These are phyloP conservation scores for Thalassia testudinum DNA, from an alignment of 116 monocot genomes.

Conservation along the genomic window DNA sequence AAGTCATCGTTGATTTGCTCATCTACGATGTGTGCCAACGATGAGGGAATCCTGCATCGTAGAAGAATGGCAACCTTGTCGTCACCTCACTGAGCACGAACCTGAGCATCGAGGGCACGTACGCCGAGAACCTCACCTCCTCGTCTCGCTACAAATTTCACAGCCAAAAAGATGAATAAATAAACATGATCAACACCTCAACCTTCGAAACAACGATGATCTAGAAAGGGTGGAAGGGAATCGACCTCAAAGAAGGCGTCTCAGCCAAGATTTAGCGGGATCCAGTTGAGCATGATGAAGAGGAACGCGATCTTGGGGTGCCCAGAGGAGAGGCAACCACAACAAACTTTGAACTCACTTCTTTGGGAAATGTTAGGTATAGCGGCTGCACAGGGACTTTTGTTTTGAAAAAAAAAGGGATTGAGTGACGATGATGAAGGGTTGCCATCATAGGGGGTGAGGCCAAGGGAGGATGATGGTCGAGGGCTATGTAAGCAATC, in stretches of 20 bases:
- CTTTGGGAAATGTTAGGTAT: too few relatives aligned
- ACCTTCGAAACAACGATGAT: constrained; percentile 1
- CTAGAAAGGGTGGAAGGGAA: neutral
- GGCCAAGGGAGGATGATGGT: too few relatives aligned
- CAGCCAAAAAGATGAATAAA: constrained; percentile 1
- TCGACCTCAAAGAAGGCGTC: constrained; percentile 69
- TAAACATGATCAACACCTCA: too few relatives aligned
- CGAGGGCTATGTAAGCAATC: too few relatives aligned
- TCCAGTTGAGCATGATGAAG: constrained; percentile 72
- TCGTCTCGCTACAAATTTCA: constrained; percentile 47
- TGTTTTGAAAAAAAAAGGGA: too few relatives aligned
- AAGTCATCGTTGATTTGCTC: too few relatives aligned
- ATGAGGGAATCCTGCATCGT: too few relatives aligned
- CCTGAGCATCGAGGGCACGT: constrained; percentile 82
- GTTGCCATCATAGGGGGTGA: too few relatives aligned
- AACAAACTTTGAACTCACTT: too few relatives aligned
- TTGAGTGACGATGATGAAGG: too few relatives aligned
- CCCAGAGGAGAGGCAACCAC: constrained; percentile 2
- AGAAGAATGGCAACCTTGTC: constrained; percentile 53
- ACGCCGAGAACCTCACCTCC: constrained; percentile 58
- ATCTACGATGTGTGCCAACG: too few relatives aligned
- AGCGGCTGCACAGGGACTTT: too few relatives aligned
- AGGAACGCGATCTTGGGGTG: constrained; percentile 74
- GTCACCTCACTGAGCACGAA: constrained; percentile 62
- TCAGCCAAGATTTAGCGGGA: constrained; percentile 75